Base-by-base conservation (phyloP, 2,329 filamentous ascomycete species). In the Colletotrichum orbiculare region DNA sequence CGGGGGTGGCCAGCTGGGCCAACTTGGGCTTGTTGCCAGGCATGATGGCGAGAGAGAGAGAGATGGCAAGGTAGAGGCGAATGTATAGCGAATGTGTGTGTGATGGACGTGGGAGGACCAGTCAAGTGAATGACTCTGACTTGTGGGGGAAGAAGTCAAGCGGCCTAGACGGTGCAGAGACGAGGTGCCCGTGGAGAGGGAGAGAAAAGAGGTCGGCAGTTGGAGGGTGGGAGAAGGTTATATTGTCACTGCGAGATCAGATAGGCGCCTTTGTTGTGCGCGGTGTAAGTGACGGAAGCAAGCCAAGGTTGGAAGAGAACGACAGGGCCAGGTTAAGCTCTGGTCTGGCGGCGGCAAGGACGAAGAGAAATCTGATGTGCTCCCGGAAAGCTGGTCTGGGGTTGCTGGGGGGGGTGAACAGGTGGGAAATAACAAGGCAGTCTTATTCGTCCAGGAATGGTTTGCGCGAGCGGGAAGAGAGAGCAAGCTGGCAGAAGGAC, bases 1-100 rank as follows among this genome's bases (percentile, higher is more conserved):
- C 79, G 54, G 87, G 87, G 70, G 88, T 90, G 71, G 85, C 82
- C 76, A 90, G 82, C 78, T 86, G 85, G 71, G 84, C 78, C 73
- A 88, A 82, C 84, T 85, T 89, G 71, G 87, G 87, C 75, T 85
- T 86, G 73, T 74, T 74, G 62, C 80, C 72, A 75, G 85, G 78
- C 82, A 87, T 87, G 71, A 52, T 82, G 79, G 66, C 68, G 68
- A 68, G 58, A 58, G 56, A 64, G 62, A 39, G n/a, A 52, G 41
- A 55, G 53, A 43, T 49, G 43, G 25, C 65, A 42, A 25, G 25
- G 3, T 57, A 60, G 37, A 64, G 63, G 48, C 60, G 49, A 68
- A 54, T 42, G 58, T 8, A 60, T 66, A 64, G 64, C 59, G 64
- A 67, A 49, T 64, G 61, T 55, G 61, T 55, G 57, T 52, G 52